These are phyloP conservation scores for Sherardia arvensis DNA, from an alignment of 257 asterid species.

Conservation along the genomic window DNA sequence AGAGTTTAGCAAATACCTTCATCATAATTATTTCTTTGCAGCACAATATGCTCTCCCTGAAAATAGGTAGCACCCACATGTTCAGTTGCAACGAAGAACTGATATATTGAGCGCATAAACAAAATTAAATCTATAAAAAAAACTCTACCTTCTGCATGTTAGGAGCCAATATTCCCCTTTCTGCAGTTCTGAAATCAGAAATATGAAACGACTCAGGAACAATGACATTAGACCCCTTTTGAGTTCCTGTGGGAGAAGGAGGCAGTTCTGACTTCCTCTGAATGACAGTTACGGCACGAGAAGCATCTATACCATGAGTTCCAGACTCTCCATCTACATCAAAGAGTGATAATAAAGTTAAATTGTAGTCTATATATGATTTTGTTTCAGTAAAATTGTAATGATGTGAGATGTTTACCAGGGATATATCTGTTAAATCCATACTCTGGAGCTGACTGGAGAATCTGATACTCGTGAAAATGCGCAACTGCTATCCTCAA, in stretches of 20 bases:
- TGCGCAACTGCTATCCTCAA: conserved; percentile 64
- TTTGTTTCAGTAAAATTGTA: not conserved
- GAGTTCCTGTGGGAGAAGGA: conserved; percentile 67
- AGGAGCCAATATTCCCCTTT: conserved; percentile 20
- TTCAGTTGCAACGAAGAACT: conserved; percentile 21
- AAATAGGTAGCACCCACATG: conserved; percentile 33
- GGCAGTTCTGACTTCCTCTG: conserved; percentile 47
- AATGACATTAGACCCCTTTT: conserved; percentile 66
- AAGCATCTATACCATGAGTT: conserved; percentile 54
- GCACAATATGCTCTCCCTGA: conserved; percentile 47
- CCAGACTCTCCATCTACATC: conserved; percentile 89
- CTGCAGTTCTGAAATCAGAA: conserved; percentile 20
- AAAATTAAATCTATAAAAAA: conserved; percentile 18
- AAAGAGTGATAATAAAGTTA: not conserved
- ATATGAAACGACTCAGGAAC: conserved; percentile 23
- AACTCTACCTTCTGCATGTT: conserved; percentile 21
- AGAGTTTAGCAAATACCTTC: conserved; percentile 39
- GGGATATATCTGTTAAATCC: conserved; percentile 56
- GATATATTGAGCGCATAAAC: conserved; percentile 18
- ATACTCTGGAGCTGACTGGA: conserved; percentile 34
- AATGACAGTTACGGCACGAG: conserved; percentile 36
- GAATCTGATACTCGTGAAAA: conserved; percentile 57
- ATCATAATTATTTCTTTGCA: conserved; percentile 32
- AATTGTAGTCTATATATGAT: not conserved
- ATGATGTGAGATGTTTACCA: conserved; percentile 30